Evolutionary conservation across 1,284 basidiomycete genomes (phyloP).

Genomic region (Apiotrichum sp.): DNA sequence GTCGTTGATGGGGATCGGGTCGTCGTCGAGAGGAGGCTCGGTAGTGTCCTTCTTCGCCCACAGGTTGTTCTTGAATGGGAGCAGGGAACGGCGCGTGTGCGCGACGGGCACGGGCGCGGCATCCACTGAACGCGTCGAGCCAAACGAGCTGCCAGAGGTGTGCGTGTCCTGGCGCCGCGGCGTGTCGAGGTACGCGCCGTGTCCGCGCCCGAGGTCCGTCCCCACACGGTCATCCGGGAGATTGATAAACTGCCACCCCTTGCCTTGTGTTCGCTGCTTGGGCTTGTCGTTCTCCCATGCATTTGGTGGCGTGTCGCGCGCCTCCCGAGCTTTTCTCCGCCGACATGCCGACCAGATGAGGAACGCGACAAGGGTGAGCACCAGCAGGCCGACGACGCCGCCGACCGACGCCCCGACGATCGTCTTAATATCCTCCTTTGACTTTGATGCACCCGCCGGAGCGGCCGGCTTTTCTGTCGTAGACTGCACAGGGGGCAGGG

Average conservation of each 20-base stretch:
- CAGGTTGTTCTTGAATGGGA: conserved; percentile 7
- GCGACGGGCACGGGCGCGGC: not conserved
- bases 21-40: not conserved
- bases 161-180: conserved; percentile 1
- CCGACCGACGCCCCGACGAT: conserved; percentile 10
- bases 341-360: conserved; percentile 8
- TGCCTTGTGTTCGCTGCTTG: conserved; percentile 5
- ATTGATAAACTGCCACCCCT: conserved; percentile 10
- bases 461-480: too few species aligned
- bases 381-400: conserved; percentile 2
- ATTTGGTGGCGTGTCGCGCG: not conserved
- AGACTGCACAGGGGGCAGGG: too few species aligned
- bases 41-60: not conserved
- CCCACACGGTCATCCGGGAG: not conserved
- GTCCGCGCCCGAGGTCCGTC: not conserved
- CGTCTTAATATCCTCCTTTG: not conserved
- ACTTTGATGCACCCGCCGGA: not conserved
- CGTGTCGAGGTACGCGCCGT: not conserved
- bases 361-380: conserved; percentile 7
- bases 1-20: conserved; percentile 2
- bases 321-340: not conserved
- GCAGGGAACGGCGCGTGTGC: conserved; percentile 6
- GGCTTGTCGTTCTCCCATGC: conserved; percentile 5
- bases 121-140: not conserved
- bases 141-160: conserved; percentile 8